Percentiles rank a stretch among this genome's conserved stretches.
phyloP scores from a whole-genome alignment of 208 protist species.

The Crithidia mellificae region DNA sequence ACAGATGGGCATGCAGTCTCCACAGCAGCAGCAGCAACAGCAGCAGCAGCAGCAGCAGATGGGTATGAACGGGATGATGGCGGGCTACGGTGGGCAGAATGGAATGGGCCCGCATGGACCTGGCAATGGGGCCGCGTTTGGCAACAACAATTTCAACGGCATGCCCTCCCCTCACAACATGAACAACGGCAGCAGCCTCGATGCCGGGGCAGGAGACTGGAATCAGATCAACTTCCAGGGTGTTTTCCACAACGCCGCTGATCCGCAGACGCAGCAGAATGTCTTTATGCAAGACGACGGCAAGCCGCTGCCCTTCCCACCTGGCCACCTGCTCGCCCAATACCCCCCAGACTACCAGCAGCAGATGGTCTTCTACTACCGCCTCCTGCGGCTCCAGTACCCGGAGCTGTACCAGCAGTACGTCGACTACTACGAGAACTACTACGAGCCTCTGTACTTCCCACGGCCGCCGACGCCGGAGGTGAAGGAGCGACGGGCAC shows the following conservation, averaged over 20 bases:
- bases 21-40: constrained; percentile 5
- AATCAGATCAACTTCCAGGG: constrained; percentile 34
- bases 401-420: constrained; percentile 64
- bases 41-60: constrained; percentile 6
- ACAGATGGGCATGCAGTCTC: constrained; percentile 4
- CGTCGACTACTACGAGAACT: constrained; percentile 52
- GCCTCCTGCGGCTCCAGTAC: constrained; percentile 44
- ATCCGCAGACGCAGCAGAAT: constrained; percentile 18
- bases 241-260: constrained; percentile 20
- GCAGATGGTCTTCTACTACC: constrained; percentile 54
- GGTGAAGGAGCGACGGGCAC: constrained; percentile 1
- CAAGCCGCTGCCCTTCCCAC: constrained; percentile 49
- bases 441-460: constrained; percentile 47
- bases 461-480: constrained; percentile 7
- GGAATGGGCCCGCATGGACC: neutral
- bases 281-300: constrained; percentile 29
- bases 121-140: neutral
- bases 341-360: constrained; percentile 59
- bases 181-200: neutral
- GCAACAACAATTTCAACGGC: no score
- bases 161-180: neutral
- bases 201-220: constrained; percentile 6
- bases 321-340: constrained; percentile 42
- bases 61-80: neutral
- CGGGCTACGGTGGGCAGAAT: constrained; percentile 6